Conservation (phyloP, 2,329 filamentous ascomycete genomes). For the Geosmithia morbida region DNA sequence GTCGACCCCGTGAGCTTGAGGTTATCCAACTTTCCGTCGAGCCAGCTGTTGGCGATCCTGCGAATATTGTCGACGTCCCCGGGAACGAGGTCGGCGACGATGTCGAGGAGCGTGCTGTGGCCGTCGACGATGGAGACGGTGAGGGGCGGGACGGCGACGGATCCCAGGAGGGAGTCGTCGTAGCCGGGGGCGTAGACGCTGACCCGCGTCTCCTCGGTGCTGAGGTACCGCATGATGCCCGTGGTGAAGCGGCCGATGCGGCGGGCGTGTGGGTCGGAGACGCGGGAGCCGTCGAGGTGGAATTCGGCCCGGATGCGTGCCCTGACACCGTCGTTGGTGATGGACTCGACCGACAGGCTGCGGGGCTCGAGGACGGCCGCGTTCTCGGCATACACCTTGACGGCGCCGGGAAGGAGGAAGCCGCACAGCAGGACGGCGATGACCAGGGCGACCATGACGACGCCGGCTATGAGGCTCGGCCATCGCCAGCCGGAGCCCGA, state of each 20-base stretch:
- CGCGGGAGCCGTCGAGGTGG: slow-evolving; percentile 61
- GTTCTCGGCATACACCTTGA: slow-evolving; percentile 77
- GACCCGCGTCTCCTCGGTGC: slow-evolving; percentile 58
- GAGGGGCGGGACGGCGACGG: slow-evolving; percentile 60
- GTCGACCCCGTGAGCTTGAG: slow-evolving; percentile 63
- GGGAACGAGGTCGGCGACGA: slow-evolving; percentile 61
- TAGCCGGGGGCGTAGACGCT: slow-evolving; percentile 75
- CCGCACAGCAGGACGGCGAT: slow-evolving; percentile 60
- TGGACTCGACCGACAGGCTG: slow-evolving; percentile 70
- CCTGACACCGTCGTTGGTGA: slow-evolving; percentile 64
- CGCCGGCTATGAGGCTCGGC: slow-evolving; percentile 65
- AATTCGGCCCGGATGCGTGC: slow-evolving; percentile 75
- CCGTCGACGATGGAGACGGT: slow-evolving; percentile 66
- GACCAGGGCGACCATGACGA: slow-evolving; percentile 45
- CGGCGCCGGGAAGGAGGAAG: slow-evolving; percentile 66
- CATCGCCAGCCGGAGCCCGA: slow-evolving; percentile 32
- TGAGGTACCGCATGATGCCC: slow-evolving; percentile 64
- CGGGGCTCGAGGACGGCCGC: slow-evolving; percentile 72
- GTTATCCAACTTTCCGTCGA: slow-evolving; percentile 60
- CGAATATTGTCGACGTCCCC: slow-evolving; percentile 67
- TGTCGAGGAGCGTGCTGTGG: slow-evolving; percentile 61
- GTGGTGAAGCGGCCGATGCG: slow-evolving; percentile 66
- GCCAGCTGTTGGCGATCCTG: slow-evolving; percentile 73
- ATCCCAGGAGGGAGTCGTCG: slow-evolving; percentile 61
- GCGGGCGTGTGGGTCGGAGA: slow-evolving; percentile 55